Evolutionary conservation across 129 eudicot genomes (phyloP).

Genomic region (Helichrysum umbraculigerum): DNA sequence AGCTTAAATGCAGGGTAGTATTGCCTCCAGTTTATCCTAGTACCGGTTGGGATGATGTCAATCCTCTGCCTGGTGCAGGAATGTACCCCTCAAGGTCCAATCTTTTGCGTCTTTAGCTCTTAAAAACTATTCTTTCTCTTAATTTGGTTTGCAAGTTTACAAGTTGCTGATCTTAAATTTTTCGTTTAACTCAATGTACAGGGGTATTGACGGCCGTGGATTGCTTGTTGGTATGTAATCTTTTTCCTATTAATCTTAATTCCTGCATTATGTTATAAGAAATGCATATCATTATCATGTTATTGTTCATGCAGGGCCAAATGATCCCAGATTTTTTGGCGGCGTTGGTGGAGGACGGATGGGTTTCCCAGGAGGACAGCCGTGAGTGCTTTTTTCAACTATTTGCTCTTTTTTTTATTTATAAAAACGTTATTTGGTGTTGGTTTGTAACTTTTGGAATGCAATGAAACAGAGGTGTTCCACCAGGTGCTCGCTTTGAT

Average conservation of each 20-base stretch:
- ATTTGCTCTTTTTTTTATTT: background rate
- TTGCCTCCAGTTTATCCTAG: conserved; percentile 67
- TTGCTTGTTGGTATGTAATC: conserved; percentile 72
- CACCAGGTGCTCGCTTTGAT: conserved; percentile 97
- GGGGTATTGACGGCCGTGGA: conserved; percentile 72
- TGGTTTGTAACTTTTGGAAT: conserved; percentile 5
- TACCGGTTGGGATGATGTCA: conserved; percentile 62
- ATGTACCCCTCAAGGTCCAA: conserved; percentile 64
- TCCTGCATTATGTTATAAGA: background rate
- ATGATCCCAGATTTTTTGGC: conserved; percentile 71
- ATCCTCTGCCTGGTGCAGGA: conserved; percentile 80
- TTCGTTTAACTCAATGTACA: conserved; percentile 25
- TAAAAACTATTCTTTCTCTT: background rate
- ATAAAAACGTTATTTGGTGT: background rate
- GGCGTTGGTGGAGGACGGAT: conserved; percentile 14
- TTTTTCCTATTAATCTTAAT: background rate
- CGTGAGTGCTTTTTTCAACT: conserved; percentile 37
- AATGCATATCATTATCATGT: background rate
- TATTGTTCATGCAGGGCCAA: conserved; percentile 55
- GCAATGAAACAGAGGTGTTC: conserved; percentile 61
- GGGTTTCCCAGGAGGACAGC: conserved; percentile 33
- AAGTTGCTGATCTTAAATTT: background rate
- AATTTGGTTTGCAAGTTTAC: conserved; percentile 5
- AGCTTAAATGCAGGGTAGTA: conserved; percentile 39
- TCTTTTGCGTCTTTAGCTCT: background rate